Evolutionary conservation across 495 filamentous ascomycete genomes (phyloP), one percentile per base, ranked within the genome.

Genomic region (Penicillium crystallinum): DNA sequence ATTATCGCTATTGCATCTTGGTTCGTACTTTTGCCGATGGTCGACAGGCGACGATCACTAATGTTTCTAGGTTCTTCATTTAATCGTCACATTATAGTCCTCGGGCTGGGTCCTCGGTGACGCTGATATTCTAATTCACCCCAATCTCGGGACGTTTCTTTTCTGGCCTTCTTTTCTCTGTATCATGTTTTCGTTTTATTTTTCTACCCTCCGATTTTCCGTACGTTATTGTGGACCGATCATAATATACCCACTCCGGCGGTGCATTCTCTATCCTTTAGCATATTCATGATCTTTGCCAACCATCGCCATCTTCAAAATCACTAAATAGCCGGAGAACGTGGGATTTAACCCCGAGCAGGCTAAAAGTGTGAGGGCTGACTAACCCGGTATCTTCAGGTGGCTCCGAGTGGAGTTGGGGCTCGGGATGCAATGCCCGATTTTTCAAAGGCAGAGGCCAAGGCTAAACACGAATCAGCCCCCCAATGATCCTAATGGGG

Each of bases 1-100:
- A 89, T 90, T 53, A 88, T 91, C 56, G 84, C 84, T 22, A 53
- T 81, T 43, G 76, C 77, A 51, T 74, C 76, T 43, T 81, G 76
- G 77, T 81, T 68, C 19, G 71, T 67, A 19, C n/a, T 8, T 0
- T 44, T 46, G 49, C 29, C 36, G 36, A 46, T 35, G 35, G 14
- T 49, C 46, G 41, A 25, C 34, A 21, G 22, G 29, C 31, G 31
- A 18, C 23, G 17, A 2, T n/a, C n/a, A 40, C 44, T 54, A n/a
- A 54, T 12, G 9, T 34, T 8, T n/a, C 12, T 33, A 42, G 34
- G 48, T 50, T 50, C 48, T 50, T 50, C 21, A 10, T 34, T 23
- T 41, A 22, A 34, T 29, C 18, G 18, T 29, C 12, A 36, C 45
- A 30, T 33, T 36, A 23, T 17, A 12, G 23, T 43, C 40, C 29